Percentiles rank a stretch among this genome's conserved stretches.
phyloP scores from a whole-genome alignment of 305 asterid species.

The Striga hermonthica region DNA sequence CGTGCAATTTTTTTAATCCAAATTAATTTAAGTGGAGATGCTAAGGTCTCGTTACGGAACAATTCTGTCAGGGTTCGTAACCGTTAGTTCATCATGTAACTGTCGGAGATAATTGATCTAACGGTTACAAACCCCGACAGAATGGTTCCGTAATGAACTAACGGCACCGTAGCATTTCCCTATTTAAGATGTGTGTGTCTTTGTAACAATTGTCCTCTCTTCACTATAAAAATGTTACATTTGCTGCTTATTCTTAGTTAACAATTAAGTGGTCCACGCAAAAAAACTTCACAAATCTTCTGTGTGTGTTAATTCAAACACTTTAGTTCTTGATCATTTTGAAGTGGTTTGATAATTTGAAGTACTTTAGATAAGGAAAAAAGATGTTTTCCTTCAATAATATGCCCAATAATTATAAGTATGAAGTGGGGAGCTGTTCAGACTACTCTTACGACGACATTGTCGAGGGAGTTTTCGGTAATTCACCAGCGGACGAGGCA shows the following conservation, averaged over 20 bases:
- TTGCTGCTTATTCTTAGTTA: no score
- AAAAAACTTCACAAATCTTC: not conserved
- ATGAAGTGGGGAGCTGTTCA: slow-evolving; percentile 46
- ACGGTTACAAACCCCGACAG: no score
- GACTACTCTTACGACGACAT: slow-evolving; percentile 38
- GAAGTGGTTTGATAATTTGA: not conserved
- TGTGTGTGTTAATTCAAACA: not conserved
- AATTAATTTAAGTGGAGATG: no score
- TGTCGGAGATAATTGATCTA: no score
- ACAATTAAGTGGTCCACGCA: no score
- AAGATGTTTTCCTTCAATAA: slow-evolving; percentile 40
- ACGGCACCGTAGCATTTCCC: no score
- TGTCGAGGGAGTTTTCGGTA: slow-evolving; percentile 36
- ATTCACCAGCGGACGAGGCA: slow-evolving; percentile 50
- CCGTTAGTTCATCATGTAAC: no score
- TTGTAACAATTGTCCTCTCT: no score
- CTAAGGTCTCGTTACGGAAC: no score
- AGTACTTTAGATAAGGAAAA: not conserved
- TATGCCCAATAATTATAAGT: slow-evolving; percentile 30
- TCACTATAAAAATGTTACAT: no score
- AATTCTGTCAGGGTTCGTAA: no score
- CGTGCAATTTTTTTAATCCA: not conserved
- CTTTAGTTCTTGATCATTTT: slow-evolving; percentile 8
- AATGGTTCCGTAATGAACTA: no score
- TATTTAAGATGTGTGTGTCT: slow-evolving; percentile 9